phyloP scores from a whole-genome alignment of 768 basidiomycete species.

The Lyophyllum atratum region DNA sequence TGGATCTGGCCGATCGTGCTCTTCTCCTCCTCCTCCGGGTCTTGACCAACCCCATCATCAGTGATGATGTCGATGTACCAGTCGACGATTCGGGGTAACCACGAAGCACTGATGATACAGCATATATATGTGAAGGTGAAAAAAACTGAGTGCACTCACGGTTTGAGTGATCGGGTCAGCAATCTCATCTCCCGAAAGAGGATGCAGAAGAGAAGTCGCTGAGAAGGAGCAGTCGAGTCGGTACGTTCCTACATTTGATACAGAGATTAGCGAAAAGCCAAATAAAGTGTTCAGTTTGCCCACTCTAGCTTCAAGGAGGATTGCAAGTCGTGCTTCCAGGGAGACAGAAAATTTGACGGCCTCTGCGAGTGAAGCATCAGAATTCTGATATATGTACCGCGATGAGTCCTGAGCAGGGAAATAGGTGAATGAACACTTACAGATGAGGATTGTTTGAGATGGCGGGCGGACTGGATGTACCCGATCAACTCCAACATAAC shows the following conservation, averaged over 20 bases:
- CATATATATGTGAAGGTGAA: not conserved
- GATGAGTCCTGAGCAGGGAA: not conserved
- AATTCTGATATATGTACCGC: constrained; percentile 17
- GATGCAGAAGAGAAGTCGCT: constrained; percentile 58
- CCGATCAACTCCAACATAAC: constrained; percentile 64
- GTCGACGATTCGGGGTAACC: constrained; percentile 43
- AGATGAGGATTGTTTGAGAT: constrained; percentile 40
- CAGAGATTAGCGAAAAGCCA: not conserved
- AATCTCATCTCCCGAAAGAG: constrained; percentile 68
- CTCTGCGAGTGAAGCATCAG: constrained; percentile 32
- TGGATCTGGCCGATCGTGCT: constrained; percentile 44
- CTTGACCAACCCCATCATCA: constrained; percentile 37
- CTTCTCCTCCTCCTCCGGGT: constrained; percentile 44
- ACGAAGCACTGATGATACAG: constrained; percentile 38
- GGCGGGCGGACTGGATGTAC: constrained; percentile 44
- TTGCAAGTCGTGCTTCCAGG: constrained; percentile 58
- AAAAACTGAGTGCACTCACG: constrained; percentile 38
- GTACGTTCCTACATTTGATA: constrained; percentile 52
- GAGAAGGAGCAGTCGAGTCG: constrained; percentile 51
- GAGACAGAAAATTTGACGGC: constrained; percentile 47
- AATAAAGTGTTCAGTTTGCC: not conserved
- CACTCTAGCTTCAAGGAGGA: constrained; percentile 63
- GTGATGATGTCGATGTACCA: constrained; percentile 45
- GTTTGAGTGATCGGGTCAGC: constrained; percentile 61
- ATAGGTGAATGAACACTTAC: constrained; percentile 25